Base-by-base conservation (phyloP, 345 rosid genomes). In the Firmiana major region DNA sequence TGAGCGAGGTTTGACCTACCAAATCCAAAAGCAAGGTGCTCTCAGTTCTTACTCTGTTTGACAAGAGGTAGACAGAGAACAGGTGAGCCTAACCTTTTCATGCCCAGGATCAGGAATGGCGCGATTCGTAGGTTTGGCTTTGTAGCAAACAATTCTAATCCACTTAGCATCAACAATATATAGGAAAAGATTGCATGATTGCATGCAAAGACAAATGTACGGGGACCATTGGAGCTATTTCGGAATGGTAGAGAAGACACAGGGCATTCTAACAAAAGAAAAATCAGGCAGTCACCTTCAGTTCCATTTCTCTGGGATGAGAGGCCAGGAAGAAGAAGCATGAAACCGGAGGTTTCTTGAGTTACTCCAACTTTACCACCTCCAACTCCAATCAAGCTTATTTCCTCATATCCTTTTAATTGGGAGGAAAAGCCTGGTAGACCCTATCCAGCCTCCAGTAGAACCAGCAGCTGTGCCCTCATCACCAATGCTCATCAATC, bases 251-350 rank as follows among this genome's bases (percentile, higher is more conserved):
- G 82, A 82, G 31, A 65, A 54, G 22, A 80, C 46, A 46, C 24
- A 4, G 75, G 69, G 59, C 21, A 45, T 43, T 80, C 80, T 2
- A 85, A 74, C 59, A 83, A 81, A 53, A 93, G 81, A 79, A 82
- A 79, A 36, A 62, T 84, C 67, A 83, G 90, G 82, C 89, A 84
- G 66, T 92, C 92, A 48, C 96, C 92, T 60, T 83, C 92, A 17
- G 88, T 93, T 75, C 94, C 99, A 13, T 95, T 92, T 81, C 77
- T 90, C 43, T 92, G 96, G 99, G 99, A 95, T 80, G 92, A 81
- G 65, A 83, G 79, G 78, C 96, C 98, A 3, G 99, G 98, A 51
- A 78, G 89, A 90, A 82, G 90, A 81, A 63, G 84, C 86, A 78
- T 93, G 98, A 87, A 81, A 63, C 90, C 89, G 15, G 85, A 55